These are phyloP conservation scores for Colletotrichum sublineola DNA, from an alignment of 2,329 filamentous ascomycete species.

Conservation along the genomic window DNA sequence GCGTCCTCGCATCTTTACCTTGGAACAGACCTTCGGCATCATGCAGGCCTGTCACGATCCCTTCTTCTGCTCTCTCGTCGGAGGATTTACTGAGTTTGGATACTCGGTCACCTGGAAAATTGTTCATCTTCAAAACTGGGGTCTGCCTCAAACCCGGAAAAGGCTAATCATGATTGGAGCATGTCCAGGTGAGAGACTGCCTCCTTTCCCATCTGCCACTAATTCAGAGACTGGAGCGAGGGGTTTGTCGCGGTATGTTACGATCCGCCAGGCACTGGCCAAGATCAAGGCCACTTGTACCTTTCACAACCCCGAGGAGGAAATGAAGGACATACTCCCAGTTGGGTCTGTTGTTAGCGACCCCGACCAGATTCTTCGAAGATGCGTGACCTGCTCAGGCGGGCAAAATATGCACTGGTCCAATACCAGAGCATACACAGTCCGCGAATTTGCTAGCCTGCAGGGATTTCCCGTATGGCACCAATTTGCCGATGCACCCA, in stretches of 20 bases:
- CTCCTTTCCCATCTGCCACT: slow-evolving; percentile 73
- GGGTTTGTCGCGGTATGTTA: slow-evolving; percentile 55
- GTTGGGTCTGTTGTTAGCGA: slow-evolving; percentile 56
- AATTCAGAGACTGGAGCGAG: slow-evolving; percentile 60
- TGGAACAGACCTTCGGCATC: slow-evolving; percentile 85
- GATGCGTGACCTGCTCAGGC: slow-evolving; percentile 75
- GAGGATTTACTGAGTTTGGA: slow-evolving; percentile 72
- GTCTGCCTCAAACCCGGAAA: slow-evolving; percentile 62
- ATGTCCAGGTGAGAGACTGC: slow-evolving; percentile 78
- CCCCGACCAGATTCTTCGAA: slow-evolving; percentile 60
- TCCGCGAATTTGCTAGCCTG: slow-evolving; percentile 76
- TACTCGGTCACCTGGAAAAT: slow-evolving; percentile 81
- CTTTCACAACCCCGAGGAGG: slow-evolving; percentile 54
- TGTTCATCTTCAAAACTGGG: slow-evolving; percentile 65
- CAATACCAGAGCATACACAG: slow-evolving; percentile 73
- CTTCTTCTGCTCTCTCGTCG: slow-evolving; percentile 72
- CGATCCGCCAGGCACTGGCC: slow-evolving; percentile 59
- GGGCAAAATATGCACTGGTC: slow-evolving; percentile 74
- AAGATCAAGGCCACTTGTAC: slow-evolving; percentile 50
- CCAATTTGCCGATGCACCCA: slow-evolving; percentile 62
- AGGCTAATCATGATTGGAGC: slow-evolving; percentile 70
- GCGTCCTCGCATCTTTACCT: slow-evolving; percentile 77
- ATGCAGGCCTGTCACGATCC: slow-evolving; percentile 60
- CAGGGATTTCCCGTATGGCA: slow-evolving; percentile 77
- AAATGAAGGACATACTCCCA: slow-evolving; percentile 45